phyloP scores from a whole-genome alignment of 129 eudicot genomes.

The Lactuca sativa region DNA sequence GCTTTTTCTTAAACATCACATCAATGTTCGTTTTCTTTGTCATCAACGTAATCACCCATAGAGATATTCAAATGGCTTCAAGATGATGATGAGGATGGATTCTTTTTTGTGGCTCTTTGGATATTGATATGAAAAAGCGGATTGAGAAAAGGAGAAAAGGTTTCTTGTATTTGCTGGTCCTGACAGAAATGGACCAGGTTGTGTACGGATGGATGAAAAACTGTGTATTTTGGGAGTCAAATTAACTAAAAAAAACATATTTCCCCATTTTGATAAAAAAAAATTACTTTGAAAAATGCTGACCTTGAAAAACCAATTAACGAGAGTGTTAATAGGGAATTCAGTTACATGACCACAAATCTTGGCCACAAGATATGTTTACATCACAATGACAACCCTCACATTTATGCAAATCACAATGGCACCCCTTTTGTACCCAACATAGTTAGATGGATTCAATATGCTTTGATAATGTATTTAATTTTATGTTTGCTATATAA shows the following conservation, averaged over 20 bases:
- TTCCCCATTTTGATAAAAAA: constrained; percentile 24
- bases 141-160: constrained; percentile 14
- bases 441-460: not conserved
- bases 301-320: constrained; percentile 38
- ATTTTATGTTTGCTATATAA: not conserved
- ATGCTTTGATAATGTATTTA: not conserved
- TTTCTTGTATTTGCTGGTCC: constrained; percentile 28
- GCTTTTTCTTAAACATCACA: constrained; percentile 28
- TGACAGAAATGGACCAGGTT: constrained; percentile 38
- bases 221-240: constrained; percentile 25
- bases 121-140: constrained; percentile 11
- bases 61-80: constrained; percentile 13
- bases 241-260: constrained; percentile 20
- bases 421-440: not conserved
- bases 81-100: constrained; percentile 10
- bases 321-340: constrained; percentile 41
- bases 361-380: constrained; percentile 33
- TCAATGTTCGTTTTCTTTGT: not conserved
- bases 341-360: constrained; percentile 36
- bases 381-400: constrained; percentile 2
- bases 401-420: not conserved
- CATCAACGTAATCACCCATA: constrained; percentile 16
- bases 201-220: constrained; percentile 24
- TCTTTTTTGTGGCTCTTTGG: not conserved
- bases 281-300: constrained; percentile 18